Conservation (phyloP, 495 filamentous ascomycete species). For the Podospora bellae-mahoneyi region DNA sequence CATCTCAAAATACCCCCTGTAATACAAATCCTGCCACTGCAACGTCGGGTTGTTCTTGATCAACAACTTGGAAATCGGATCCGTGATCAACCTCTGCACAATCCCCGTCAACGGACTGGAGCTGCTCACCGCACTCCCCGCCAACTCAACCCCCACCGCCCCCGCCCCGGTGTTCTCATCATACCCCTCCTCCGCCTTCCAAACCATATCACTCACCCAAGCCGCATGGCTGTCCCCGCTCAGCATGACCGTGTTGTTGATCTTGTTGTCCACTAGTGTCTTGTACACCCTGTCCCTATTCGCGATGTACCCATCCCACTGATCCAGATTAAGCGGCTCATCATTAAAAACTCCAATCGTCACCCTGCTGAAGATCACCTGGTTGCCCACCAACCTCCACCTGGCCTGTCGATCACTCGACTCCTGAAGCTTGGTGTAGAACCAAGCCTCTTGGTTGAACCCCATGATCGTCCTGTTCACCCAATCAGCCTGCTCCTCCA, state of each 20-base stretch:
- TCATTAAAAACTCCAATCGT: conserved; percentile 49
- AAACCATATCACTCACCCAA: conserved; percentile 64
- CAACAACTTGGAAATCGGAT: conserved; percentile 35
- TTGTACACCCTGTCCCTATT: conserved; percentile 62
- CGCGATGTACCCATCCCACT: conserved; percentile 62
- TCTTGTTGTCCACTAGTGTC: conserved; percentile 57
- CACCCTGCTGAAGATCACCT: conserved; percentile 60
- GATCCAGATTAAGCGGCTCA: conserved; percentile 56
- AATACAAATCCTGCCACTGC: conserved; percentile 67
- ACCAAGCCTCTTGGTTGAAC: conserved; percentile 63
- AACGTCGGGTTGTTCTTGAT: conserved; percentile 54
- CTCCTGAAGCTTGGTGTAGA: conserved; percentile 56
- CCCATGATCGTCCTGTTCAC: conserved; percentile 62
- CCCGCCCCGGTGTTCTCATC: conserved; percentile 55
- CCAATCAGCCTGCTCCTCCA: conserved; percentile 16
- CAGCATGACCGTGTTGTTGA: conserved; percentile 64
- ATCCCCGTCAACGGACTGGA: conserved; percentile 49
- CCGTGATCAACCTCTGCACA: conserved; percentile 23
- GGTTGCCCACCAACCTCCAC: conserved; percentile 65
- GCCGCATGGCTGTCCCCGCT: conserved; percentile 62
- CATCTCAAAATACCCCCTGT: conserved; percentile 61
- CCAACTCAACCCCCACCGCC: conserved; percentile 63
- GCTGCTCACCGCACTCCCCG: conserved; percentile 58
- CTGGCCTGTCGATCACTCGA: conserved; percentile 53
- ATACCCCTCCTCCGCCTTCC: conserved; percentile 56